Evolutionary conservation across 2,329 filamentous ascomycete genomes (phyloP).

Genomic region (Neonectria magnoliae): DNA sequence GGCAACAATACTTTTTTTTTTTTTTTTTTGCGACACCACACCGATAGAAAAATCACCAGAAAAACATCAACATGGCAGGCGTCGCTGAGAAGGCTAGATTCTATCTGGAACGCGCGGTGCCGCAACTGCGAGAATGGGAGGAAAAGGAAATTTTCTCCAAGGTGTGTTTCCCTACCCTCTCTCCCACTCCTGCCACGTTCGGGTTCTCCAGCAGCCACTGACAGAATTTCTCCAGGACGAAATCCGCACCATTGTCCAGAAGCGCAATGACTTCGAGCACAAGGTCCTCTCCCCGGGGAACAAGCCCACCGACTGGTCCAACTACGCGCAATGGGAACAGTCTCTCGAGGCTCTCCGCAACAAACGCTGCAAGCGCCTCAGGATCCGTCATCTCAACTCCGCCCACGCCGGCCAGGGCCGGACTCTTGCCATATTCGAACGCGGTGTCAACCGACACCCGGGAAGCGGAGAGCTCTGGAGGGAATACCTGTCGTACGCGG

Average conservation of each 20-base stretch:
- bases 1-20: neutral
- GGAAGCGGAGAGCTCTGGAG: conserved; percentile 86
- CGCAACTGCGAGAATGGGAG: conserved; percentile 91
- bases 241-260: conserved; percentile 87
- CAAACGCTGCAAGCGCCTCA: conserved; percentile 84
- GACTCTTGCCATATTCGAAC: conserved; percentile 89
- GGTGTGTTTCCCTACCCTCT: conserved; percentile 55
- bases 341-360: conserved; percentile 78
- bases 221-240: conserved; percentile 72
- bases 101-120: conserved; percentile 90
- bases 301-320: conserved; percentile 80
- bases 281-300: conserved; percentile 85
- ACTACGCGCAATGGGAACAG: conserved; percentile 80
- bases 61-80: conserved; percentile 70
- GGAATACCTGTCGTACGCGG: conserved; percentile 86
- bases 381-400: conserved; percentile 73
- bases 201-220: conserved; percentile 6
- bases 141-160: conserved; percentile 90
- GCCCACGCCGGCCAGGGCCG: conserved; percentile 80
- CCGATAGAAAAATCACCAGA: neutral
- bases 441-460: conserved; percentile 84
- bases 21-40: neutral
- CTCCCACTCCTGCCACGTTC: neutral
- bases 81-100: conserved; percentile 95
- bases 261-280: conserved; percentile 94